Conservation (phyloP, 495 filamentous ascomycete species). For the Talaromyces nanjingensis region DNA sequence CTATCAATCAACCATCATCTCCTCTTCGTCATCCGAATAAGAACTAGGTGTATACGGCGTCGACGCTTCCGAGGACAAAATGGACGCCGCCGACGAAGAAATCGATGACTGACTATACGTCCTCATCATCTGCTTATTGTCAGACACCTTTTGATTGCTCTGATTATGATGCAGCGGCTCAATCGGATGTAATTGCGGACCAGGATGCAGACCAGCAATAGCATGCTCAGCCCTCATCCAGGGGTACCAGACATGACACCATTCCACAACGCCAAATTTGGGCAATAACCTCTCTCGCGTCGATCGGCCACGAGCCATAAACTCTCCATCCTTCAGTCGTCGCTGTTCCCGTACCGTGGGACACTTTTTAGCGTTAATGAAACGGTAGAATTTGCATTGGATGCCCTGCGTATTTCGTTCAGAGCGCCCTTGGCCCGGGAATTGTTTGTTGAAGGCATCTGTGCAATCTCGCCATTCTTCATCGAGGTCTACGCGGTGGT, state of each 20-base stretch:
- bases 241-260: conserved; percentile 35
- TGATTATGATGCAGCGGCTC: neutral
- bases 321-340: conserved; percentile 39
- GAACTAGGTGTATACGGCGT: conserved; percentile 4
- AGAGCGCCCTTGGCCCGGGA: conserved; percentile 30
- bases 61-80: conserved; percentile 6
- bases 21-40: conserved; percentile 5
- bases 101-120: conserved; percentile 5
- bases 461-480: conserved; percentile 46
- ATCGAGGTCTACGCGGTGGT: conserved; percentile 45
- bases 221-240: conserved; percentile 31
- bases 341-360: conserved; percentile 38
- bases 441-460: conserved; percentile 43
- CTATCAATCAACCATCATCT: neutral
- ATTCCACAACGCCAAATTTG: conserved; percentile 32
- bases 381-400: conserved; percentile 51
- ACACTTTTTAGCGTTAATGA: conserved; percentile 42
- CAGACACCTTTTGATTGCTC: neutral
- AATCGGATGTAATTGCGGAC: neutral
- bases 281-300: conserved; percentile 13
- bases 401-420: conserved; percentile 42
- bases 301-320: conserved; percentile 17
- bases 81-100: neutral
- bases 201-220: conserved; percentile 5
- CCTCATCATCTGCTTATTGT: neutral